Percentiles rank a stretch among this genome's conserved stretches.
Evolutionary conservation across 2,329 filamentous ascomycete species (phyloP).

Genomic region (Aspergillus sp.): DNA sequence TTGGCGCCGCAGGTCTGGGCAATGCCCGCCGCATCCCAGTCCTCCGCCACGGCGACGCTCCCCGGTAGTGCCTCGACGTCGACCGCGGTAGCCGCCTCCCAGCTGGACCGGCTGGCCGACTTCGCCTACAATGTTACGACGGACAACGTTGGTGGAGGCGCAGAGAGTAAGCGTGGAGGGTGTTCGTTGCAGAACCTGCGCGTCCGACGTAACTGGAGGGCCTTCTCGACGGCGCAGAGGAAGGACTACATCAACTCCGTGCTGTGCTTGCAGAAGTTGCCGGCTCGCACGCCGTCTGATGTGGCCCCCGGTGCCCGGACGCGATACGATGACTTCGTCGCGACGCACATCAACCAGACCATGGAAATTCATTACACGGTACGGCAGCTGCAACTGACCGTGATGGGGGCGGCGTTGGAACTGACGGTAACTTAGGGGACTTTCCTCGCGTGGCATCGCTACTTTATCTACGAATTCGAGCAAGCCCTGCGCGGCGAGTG

Average conservation of each 20-base stretch:
- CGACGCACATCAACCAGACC: conserved; percentile 51
- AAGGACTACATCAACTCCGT: conserved; percentile 48
- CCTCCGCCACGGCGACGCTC: background rate
- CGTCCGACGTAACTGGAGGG: conserved; percentile 28
- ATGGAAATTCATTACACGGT: conserved; percentile 43
- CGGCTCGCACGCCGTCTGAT: conserved; percentile 33
- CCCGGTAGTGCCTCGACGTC: conserved; percentile 6
- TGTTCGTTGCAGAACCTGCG: conserved; percentile 19
- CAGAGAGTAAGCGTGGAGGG: conserved; percentile 3
- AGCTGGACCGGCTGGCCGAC: conserved; percentile 15
- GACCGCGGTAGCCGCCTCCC: conserved; percentile 11
- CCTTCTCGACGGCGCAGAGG: conserved; percentile 34
- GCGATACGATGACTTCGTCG: conserved; percentile 53
- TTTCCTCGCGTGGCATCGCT: conserved; percentile 38
- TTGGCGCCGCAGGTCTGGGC: conserved; percentile 15
- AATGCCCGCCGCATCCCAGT: conserved; percentile 8
- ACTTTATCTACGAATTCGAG: conserved; percentile 33
- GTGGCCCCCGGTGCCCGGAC: conserved; percentile 45
- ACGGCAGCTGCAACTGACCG: background rate
- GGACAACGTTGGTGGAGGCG: conserved; percentile 4
- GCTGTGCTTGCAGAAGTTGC: conserved; percentile 44
- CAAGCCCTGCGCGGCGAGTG: conserved; percentile 35
- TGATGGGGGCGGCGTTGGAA: background rate
- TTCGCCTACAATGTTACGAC: conserved; percentile 14
- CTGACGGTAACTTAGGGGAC: conserved; percentile 17